Evolutionary conservation across 345 rosid species (phyloP), one percentile per base, ranked within the genome.

Genomic region (Schrenkiella parvula): DNA sequence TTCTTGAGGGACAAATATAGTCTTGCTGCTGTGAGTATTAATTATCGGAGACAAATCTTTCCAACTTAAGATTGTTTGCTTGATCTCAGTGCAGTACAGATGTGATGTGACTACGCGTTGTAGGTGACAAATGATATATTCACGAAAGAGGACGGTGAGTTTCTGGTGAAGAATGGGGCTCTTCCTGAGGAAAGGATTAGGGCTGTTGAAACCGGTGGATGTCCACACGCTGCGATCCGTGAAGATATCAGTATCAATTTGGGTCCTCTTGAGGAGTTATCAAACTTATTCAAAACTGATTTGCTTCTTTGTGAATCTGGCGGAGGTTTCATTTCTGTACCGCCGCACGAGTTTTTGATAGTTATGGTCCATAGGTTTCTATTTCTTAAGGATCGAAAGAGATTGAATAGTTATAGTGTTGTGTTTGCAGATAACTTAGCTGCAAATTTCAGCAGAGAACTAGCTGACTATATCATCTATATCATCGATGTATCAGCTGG

Each of bases 111-210:
- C n/a, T n/a, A n/a, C n/a, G n/a, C 34, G 8, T 8, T 68, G 64
- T 77, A 93, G 97, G 99, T 93, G 77, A 95, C 97, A 12, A 95
- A 95, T 84, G 97, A 95, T 72, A 95, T 95, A 82, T 95, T 95
- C 81, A 95, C 99, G 0, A 89, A 95, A 79, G 99, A 95, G 70
- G 99, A 91, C 66, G 97, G 93, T 41, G 97, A 91, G 80, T 95
- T 95, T 85, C 83, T 95, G 82, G 87, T 91, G 74, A 89, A 91
- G 79, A 74, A 95, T 43, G 97, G 92, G 11, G 96, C 97, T 48
- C 91, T 91, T 62, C 95, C 96, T 12, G 93, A 84, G 71, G 97
- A 91, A 81, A 85, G 99, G 80, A 91, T 95, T 8, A 91, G 86
- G 3, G 97, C 99, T 50, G 87, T 91, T 35, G 98, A 95, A 81